phyloP scores from a whole-genome alignment of 2,329 filamentous ascomycete genomes.

The Talaromyces verruculosus region DNA sequence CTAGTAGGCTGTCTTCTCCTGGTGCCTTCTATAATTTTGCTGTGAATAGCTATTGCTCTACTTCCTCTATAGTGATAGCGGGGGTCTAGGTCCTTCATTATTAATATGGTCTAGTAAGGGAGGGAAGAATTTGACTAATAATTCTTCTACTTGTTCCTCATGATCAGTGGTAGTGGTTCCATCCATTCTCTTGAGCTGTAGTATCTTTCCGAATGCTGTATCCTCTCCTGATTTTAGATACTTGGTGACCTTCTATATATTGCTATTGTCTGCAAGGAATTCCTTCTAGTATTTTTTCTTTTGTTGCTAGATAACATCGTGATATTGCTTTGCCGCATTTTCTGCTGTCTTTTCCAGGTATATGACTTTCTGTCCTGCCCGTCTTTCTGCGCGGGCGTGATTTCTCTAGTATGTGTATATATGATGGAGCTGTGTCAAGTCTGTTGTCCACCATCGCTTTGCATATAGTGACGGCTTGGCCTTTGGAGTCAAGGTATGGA shows the following conservation, averaged over 20 bases:
- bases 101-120: not conserved
- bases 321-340: not conserved
- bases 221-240: not conserved
- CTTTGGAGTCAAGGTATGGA: not conserved
- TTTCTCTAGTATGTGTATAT: not conserved
- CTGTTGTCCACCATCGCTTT: not conserved
- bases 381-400: not conserved
- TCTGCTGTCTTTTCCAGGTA: not conserved
- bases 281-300: not conserved
- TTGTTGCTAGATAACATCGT: not conserved
- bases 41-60: not conserved
- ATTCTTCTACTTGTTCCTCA: not conserved
- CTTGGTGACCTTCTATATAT: not conserved
- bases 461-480: not conserved
- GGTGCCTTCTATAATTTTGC: not conserved
- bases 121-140: not conserved
- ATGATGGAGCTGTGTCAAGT: not conserved
- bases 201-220: not conserved
- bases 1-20: not conserved
- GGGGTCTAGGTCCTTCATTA: not conserved
- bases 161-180: not conserved
- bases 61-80: not conserved
- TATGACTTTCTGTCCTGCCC: not conserved
- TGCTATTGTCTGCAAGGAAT: not conserved
- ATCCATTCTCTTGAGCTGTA: not conserved